phyloP scores from a whole-genome alignment of 345 rosid genomes.

The Durio zibethinus region DNA sequence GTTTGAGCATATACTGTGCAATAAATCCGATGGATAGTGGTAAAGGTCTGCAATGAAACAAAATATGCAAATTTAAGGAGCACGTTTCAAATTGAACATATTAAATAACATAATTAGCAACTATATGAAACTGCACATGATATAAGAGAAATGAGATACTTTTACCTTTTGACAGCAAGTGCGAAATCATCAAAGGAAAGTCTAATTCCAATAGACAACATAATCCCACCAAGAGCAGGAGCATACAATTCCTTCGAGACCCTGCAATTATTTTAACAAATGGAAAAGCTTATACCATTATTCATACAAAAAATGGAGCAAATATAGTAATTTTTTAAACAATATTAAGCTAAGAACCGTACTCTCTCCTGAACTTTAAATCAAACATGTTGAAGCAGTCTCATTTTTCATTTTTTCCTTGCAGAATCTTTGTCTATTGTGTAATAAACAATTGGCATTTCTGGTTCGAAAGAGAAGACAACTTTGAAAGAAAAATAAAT shows the following conservation, averaged over 20 bases:
- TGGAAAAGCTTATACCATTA: background rate
- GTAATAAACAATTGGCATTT: background rate
- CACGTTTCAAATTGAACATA: conserved; percentile 4
- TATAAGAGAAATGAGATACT: background rate
- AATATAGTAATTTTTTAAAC: background rate
- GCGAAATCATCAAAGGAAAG: conserved; percentile 85
- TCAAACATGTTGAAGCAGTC: conserved; percentile 9
- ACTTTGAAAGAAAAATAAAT: background rate
- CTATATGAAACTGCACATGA: background rate
- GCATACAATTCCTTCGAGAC: conserved; percentile 91
- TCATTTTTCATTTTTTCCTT: background rate
- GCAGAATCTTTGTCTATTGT: background rate
- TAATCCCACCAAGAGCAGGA: conserved; percentile 95
- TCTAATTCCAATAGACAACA: conserved; percentile 90
- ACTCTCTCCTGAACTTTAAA: conserved; percentile 12
- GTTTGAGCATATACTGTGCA: conserved; percentile 78
- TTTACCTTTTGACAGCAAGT: conserved; percentile 77
- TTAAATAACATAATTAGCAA: background rate
- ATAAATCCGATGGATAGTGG: conserved; percentile 78
- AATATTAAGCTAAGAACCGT: background rate
- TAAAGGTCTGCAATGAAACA: conserved; percentile 60
- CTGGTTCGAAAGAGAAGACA: background rate
- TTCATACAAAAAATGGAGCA: background rate
- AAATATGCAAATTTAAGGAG: conserved; percentile 17
- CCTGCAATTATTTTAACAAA: too few species aligned